Evolutionary conservation across 2,329 filamentous ascomycete genomes (phyloP).

Genomic region (Pyricularia sp.): DNA sequence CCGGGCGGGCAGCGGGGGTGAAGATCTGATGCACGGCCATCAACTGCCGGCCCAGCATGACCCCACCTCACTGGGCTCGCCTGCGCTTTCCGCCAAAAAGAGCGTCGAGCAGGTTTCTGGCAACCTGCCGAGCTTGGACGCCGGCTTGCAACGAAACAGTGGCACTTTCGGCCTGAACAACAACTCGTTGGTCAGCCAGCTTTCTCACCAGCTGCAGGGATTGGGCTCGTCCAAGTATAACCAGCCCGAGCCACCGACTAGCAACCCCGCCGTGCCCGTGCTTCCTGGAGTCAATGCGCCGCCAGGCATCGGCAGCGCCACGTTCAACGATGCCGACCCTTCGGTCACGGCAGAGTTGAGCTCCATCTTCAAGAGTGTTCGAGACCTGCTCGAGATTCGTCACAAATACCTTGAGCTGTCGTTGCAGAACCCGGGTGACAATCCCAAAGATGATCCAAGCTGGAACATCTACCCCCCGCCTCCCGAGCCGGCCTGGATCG

Average conservation of each 20-base stretch:
- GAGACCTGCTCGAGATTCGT: conserved; percentile 75
- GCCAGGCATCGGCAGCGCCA: conserved; percentile 50
- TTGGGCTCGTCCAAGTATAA: background rate
- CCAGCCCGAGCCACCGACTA: background rate
- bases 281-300: conserved; percentile 29
- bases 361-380: conserved; percentile 80
- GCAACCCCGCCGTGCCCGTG: conserved; percentile 10
- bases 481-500: conserved; percentile 80
- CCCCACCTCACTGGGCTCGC: conserved; percentile 4
- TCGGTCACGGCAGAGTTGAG: conserved; percentile 74
- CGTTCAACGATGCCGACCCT: conserved; percentile 57
- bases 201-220: background rate
- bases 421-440: conserved; percentile 67
- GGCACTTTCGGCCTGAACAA: conserved; percentile 9
- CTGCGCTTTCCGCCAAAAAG: background rate
- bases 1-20: conserved; percentile 3
- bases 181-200: conserved; percentile 8
- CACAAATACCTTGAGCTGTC: conserved; percentile 83
- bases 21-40: background rate
- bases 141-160: conserved; percentile 7
- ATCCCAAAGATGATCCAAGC: conserved; percentile 69
- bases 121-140: conserved; percentile 7
- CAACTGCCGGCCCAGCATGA: conserved; percentile 5
- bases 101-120: conserved; percentile 1
- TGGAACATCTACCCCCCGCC: conserved; percentile 90